Conservation (phyloP, 768 basidiomycete genomes). For the Agrocybe pediades region DNA sequence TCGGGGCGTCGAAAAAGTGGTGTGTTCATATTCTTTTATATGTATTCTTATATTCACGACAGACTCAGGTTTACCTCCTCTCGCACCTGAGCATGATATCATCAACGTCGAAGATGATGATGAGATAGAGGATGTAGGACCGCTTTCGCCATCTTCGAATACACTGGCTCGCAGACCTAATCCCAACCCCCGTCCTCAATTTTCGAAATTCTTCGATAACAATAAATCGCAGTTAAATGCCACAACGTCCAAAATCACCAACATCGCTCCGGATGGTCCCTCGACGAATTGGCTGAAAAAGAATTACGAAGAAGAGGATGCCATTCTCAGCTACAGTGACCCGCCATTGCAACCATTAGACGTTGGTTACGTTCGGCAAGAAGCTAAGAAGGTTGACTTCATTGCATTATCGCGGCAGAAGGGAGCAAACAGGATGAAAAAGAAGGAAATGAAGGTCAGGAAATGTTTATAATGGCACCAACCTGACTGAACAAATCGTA, state of each 20-base stretch:
- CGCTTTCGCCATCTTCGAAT: background rate
- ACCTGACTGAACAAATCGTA: background rate
- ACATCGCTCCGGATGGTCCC: background rate
- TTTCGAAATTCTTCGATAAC: background rate
- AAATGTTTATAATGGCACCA: background rate
- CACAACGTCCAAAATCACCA: background rate
- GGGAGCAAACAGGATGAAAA: background rate
- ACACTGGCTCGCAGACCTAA: too few relatives aligned
- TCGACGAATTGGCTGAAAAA: background rate
- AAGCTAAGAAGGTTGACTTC: background rate
- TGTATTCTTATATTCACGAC: background rate
- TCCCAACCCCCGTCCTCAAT: background rate
- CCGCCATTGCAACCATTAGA: too few relatives aligned
- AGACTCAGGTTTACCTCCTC: background rate
- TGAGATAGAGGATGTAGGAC: background rate
- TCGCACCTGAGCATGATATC: background rate
- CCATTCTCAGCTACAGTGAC: background rate
- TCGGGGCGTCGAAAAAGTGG: background rate
- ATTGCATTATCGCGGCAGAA: background rate
- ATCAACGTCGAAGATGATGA: conserved; percentile 2
- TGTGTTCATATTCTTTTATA: background rate
- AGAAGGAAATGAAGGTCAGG: background rate
- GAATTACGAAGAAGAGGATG: background rate
- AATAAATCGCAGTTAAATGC: background rate
- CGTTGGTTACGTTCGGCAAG: too few relatives aligned